A percentile compares a stretch with the other conserved stretches of the same genome.
phyloP scores from a whole-genome alignment of 192 early-diverging fungal species.

The Coemansia sp. region DNA sequence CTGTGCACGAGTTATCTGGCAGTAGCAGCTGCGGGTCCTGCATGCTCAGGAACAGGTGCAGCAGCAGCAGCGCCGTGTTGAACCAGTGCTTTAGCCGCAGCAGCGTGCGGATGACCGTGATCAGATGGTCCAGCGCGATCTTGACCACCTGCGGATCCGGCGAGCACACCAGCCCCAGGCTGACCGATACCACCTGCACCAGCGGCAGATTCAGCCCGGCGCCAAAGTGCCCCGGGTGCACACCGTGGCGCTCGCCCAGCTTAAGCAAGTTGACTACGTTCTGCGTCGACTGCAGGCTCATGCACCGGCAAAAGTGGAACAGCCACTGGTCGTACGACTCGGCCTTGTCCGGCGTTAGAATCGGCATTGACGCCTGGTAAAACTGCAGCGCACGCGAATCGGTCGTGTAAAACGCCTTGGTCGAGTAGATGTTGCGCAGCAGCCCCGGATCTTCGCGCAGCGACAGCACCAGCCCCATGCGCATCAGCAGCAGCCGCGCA shows the following conservation, averaged over 20 bases:
- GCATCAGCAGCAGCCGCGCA: constrained; percentile 47
- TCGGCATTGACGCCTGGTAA: constrained; percentile 46
- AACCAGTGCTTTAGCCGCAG: constrained; percentile 50
- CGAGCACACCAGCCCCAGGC: constrained; percentile 41
- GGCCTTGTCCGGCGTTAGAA: constrained; percentile 46
- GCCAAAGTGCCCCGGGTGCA: constrained; percentile 47
- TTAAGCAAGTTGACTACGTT: constrained; percentile 46
- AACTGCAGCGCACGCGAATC: constrained; percentile 38
- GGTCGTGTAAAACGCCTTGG: constrained; percentile 45
- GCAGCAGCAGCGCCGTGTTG: constrained; percentile 47
- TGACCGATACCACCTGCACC: constrained; percentile 45
- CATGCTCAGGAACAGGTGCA: constrained; percentile 47
- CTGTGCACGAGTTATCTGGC: constrained; percentile 15
- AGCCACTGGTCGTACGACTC: constrained; percentile 49
- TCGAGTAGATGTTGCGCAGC: constrained; percentile 47
- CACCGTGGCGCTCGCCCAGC: constrained; percentile 36
- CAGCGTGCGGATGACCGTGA: constrained; percentile 40
- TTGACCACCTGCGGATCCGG: constrained; percentile 40
- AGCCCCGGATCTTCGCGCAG: constrained; percentile 37
- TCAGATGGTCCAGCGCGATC: constrained; percentile 42
- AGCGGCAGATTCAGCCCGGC: constrained; percentile 41
- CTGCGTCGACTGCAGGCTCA: constrained; percentile 49
- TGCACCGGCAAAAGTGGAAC: constrained; percentile 52
- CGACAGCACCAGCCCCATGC: constrained; percentile 49
- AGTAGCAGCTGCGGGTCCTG: constrained; percentile 40